Percentiles rank a stretch among this genome's conserved stretches.
These are phyloP conservation scores for Podosphaera aphanis DNA, from an alignment of 2,329 filamentous ascomycete species.

Conservation along the genomic window DNA sequence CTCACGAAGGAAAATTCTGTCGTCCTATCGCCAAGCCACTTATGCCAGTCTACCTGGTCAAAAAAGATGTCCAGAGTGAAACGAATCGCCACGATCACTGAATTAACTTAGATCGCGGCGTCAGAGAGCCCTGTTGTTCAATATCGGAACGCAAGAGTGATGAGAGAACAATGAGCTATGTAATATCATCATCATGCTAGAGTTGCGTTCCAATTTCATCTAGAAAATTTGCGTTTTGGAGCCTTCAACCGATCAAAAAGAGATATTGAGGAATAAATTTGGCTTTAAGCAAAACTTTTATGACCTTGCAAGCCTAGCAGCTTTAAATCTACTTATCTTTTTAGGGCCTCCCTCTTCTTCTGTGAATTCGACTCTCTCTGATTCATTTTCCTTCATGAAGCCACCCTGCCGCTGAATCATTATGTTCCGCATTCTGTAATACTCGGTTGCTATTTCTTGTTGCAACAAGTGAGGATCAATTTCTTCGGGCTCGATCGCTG, in stretches of 20 bases:
- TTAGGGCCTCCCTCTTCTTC: constrained; percentile 37
- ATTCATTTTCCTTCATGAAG: constrained; percentile 47
- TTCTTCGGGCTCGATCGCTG: constrained; percentile 30
- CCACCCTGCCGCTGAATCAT: constrained; percentile 68
- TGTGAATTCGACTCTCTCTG: constrained; percentile 39
- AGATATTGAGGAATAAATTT: constrained; percentile 1
- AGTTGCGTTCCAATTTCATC: constrained; percentile 19
- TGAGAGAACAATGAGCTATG: constrained; percentile 29
- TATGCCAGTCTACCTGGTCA: no score
- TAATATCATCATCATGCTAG: constrained; percentile 29
- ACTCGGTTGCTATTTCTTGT: constrained; percentile 60
- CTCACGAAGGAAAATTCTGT: no score
- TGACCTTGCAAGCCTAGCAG: constrained; percentile 35
- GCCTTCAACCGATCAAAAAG: neutral
- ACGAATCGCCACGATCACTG: constrained; percentile 34
- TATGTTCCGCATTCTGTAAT: constrained; percentile 59
- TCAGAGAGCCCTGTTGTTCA: constrained; percentile 36
- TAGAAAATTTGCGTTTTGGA: neutral
- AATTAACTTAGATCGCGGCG: constrained; percentile 19
- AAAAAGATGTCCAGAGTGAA: constrained; percentile 30
- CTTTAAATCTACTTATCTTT: constrained; percentile 51
- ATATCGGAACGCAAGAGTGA: constrained; percentile 36
- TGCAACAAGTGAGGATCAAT: constrained; percentile 50
- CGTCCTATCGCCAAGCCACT: no score
- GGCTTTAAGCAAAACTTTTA: constrained; percentile 15